Evolutionary conservation across 2,329 filamentous ascomycete species (phyloP), one percentile per base, ranked within the genome.

Genomic region (Mycosphaerelloides madeirae): DNA sequence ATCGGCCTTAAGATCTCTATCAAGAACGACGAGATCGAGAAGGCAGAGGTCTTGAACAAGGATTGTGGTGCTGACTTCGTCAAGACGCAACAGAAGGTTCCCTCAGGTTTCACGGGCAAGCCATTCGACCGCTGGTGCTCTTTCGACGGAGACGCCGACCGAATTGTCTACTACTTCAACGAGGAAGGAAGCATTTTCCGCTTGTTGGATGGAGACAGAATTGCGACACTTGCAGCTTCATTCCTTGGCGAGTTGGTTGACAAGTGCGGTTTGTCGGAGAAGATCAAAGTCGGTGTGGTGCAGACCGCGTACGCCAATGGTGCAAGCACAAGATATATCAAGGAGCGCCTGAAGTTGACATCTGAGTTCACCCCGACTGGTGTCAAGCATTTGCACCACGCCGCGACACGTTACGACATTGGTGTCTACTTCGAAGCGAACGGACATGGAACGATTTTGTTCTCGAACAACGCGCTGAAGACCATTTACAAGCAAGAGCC

Each of bases 371-470:
- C 93, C 1, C 83, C 88, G 12, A 98, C 93, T 1, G 93, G 93
- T 55, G 93, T 98, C 50, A 98, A 98, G 76, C 87, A 96, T 69
- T 79, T 98, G 52, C 93, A 98, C 70, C 93, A 97, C 63, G 93
- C 88, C n/a, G 93, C 93, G 31, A 83, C 87, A 60, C 87, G 90
- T 55, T 95, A 94, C 59, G 93, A 98, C 60, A 83, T 97, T 43
- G 93, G 93, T 45, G 88, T 97, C 41, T 98, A 98, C 73, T 98
- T 98, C 61, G 93, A 98, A 73, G 93, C 93, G 54, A 98, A 98
- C 65, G 93, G 93, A 22, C 93, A 98, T 68, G 93, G 93, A 54
- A 98, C 93, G 8, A 85, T 97, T 29, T 83, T 97, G 43, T 98
- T 98, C 76, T 95, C 87, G 1, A 80, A 85, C 46, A 82, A 87